phyloP scores from a whole-genome alignment of 768 basidiomycete species.

The Russula brevipes region DNA sequence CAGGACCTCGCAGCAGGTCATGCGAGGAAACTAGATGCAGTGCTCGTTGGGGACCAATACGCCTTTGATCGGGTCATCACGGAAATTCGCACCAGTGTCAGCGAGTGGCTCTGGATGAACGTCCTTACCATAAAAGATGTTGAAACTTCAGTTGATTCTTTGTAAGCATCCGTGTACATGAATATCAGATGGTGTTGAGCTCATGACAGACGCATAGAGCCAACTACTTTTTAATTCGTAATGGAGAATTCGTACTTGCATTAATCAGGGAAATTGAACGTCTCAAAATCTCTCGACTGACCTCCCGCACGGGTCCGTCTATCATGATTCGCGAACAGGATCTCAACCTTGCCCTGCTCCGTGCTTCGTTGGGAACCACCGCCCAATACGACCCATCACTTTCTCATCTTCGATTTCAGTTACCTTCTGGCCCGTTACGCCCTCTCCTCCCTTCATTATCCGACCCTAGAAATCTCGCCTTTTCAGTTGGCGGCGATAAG shows the following conservation, averaged over 20 bases:
- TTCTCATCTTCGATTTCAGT: constrained; percentile 62
- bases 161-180: constrained; percentile 47
- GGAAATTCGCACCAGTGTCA: constrained; percentile 72
- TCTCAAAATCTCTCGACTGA: constrained; percentile 73
- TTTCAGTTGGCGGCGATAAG: constrained; percentile 35
- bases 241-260: constrained; percentile 81
- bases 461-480: constrained; percentile 36
- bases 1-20: constrained; percentile 59
- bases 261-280: constrained; percentile 84
- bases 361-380: constrained; percentile 82
- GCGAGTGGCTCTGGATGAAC: constrained; percentile 93
- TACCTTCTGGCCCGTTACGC: constrained; percentile 77
- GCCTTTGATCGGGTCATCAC: constrained; percentile 69
- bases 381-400: constrained; percentile 84
- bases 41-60: constrained; percentile 71
- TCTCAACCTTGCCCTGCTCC: constrained; percentile 76
- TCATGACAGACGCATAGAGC: constrained; percentile 44
- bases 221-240: constrained; percentile 81
- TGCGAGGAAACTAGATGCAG: constrained; percentile 55
- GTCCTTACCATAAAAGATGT: constrained; percentile 80
- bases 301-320: constrained; percentile 53
- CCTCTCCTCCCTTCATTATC: constrained; percentile 75
- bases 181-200: background rate
- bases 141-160: constrained; percentile 74
- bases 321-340: constrained; percentile 90